Evolutionary conservation across 352 stramenopile species (phyloP).

Genomic region (Pythium rhizo-oryzae): DNA sequence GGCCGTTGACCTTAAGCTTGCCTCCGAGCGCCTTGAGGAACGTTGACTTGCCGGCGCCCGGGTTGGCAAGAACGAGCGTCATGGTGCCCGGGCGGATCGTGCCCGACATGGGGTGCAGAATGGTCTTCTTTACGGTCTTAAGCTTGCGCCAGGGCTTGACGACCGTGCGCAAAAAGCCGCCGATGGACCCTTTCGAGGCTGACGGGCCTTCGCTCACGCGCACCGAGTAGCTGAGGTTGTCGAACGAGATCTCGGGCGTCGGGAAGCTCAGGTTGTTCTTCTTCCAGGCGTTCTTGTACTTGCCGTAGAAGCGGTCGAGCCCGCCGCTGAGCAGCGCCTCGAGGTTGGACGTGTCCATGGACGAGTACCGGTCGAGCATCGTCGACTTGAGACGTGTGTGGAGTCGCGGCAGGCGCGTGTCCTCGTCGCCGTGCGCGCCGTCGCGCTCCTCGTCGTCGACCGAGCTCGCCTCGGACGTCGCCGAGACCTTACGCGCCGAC

Average conservation of each 20-base stretch:
- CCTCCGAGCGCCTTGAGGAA: conserved; percentile 62
- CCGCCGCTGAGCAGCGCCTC: conserved; percentile 59
- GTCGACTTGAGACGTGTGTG: conserved; percentile 28
- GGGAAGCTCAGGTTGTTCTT: conserved; percentile 58
- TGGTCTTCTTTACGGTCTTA: conserved; percentile 36
- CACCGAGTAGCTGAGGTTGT: conserved; percentile 53
- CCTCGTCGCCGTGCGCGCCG: neutral
- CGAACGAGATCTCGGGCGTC: conserved; percentile 60
- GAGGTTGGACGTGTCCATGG: conserved; percentile 49
- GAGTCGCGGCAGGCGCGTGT: conserved; percentile 9
- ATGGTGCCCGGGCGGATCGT: conserved; percentile 63
- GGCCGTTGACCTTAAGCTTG: conserved; percentile 45
- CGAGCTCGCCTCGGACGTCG: conserved; percentile 18
- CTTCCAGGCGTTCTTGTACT: conserved; percentile 45
- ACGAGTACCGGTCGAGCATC: conserved; percentile 36
- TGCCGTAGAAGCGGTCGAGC: conserved; percentile 54
- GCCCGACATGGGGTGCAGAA: conserved; percentile 69
- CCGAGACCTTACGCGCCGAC: conserved; percentile 20
- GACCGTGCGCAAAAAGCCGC: conserved; percentile 19
- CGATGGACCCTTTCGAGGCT: conserved; percentile 22
- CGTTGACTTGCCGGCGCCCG: conserved; percentile 64
- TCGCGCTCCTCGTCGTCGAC: conserved; percentile 12
- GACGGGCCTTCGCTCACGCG: conserved; percentile 32
- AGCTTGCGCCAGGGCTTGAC: conserved; percentile 37
- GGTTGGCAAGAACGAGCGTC: conserved; percentile 68